A percentile compares a stretch with the other conserved stretches of the same genome.
phyloP scores from a whole-genome alignment of 2,329 filamentous ascomycete genomes.

The Coniochaeta sp. region DNA sequence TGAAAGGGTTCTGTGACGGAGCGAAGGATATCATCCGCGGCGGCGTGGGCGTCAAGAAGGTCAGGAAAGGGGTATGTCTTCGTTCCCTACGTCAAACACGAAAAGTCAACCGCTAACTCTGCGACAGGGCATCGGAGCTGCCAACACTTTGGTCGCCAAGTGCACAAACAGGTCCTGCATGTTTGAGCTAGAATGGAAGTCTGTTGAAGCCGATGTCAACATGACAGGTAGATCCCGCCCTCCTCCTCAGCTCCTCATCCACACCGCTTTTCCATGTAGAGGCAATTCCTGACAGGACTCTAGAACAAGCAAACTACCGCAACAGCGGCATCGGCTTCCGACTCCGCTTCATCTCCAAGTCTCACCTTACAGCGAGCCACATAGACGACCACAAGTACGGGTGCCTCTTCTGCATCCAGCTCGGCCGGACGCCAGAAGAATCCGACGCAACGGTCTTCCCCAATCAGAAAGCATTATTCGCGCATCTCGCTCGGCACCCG shows the following conservation, averaged over 20 bases:
- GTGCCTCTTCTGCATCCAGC: constrained; percentile 45
- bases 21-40: constrained; percentile 42
- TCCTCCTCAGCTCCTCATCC: not conserved
- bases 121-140: constrained; percentile 19
- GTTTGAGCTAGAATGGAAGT: constrained; percentile 44
- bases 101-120: not conserved
- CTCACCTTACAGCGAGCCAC: constrained; percentile 39
- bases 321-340: constrained; percentile 40
- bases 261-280: not conserved
- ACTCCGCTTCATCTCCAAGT: constrained; percentile 48
- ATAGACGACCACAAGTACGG: constrained; percentile 46
- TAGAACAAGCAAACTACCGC: constrained; percentile 39
- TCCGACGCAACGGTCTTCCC: constrained; percentile 52
- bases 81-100: not conserved
- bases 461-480: constrained; percentile 41
- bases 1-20: constrained; percentile 48
- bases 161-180: constrained; percentile 37
- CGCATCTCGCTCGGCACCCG: constrained; percentile 44
- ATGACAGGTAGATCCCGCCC: constrained; percentile 33
- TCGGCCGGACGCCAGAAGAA: constrained; percentile 40
- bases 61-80: constrained; percentile 38
- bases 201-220: constrained; percentile 44
- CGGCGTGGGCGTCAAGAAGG: constrained; percentile 40
- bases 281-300: no score
- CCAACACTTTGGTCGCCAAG: constrained; percentile 35